phyloP scores from a whole-genome alignment of 108 stramenopile species.

The Schizochytrium sp. region DNA sequence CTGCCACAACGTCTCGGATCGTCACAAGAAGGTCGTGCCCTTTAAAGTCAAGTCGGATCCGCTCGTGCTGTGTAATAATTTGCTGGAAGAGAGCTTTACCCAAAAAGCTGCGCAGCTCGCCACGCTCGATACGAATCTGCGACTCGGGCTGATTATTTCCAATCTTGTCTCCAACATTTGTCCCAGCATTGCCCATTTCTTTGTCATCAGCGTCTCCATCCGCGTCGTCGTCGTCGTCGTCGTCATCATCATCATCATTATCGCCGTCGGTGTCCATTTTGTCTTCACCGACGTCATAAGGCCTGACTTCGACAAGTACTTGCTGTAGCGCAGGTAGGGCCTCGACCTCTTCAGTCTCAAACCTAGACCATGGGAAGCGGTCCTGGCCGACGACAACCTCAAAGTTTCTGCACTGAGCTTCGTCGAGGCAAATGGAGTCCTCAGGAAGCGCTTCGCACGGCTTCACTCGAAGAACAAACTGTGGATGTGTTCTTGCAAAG shows the following conservation, averaged over 20 bases:
- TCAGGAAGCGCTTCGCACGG: background rate
- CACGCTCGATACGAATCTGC: background rate
- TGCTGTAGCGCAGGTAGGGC: background rate
- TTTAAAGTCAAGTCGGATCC: background rate
- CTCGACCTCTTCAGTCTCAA: background rate
- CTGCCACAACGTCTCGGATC: background rate
- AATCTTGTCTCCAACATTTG: too few species aligned
- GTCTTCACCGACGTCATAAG: background rate
- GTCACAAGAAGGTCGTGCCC: background rate
- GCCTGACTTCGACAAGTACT: conserved; percentile 4
- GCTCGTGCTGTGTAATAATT: conserved; percentile 18
- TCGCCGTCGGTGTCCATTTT: too few species aligned
- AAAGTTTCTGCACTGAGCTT: conserved; percentile 23
- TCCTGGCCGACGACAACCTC: conserved; percentile 37
- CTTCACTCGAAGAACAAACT: background rate
- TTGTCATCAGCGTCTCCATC: too few species aligned
- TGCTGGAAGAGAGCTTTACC: background rate
- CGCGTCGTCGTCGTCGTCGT: too few species aligned
- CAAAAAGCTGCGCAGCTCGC: background rate
- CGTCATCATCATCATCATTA: too few species aligned
- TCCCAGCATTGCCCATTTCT: too few species aligned
- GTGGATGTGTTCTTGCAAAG: conserved; percentile 16
- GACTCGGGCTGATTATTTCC: too few species aligned
- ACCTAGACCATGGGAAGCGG: conserved; percentile 23
- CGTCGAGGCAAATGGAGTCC: background rate